Evolutionary conservation across 1,284 basidiomycete genomes (phyloP), one percentile per base, ranked within the genome.

Genomic region (Cystobasidiaceae sp.): DNA sequence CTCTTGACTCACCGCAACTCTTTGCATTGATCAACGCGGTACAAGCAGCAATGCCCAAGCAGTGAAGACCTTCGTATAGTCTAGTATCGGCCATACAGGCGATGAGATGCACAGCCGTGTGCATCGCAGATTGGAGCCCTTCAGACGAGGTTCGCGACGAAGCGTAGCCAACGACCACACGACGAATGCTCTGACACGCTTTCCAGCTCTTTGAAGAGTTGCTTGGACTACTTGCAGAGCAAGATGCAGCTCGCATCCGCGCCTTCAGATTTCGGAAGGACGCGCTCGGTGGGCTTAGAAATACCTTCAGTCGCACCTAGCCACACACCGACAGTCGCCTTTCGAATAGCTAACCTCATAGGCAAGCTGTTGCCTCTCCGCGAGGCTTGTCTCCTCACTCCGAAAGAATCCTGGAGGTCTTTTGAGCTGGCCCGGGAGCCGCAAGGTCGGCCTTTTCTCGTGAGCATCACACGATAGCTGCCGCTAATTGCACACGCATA

Each of bases 361-460:
- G 60, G 49, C 5, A 49, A 50, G 3, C 39, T 62, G 1, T 50
- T 62, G 25, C 60, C 60, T 9, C 17, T 51, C 13, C 54, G 60
- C 49, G 49, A 62, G 23, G 15, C 44, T 4, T 62, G 49, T 50
- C 33, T 7, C 34, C 39, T 19, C 25, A 30, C 25, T 23, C n/a
- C 30, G 11, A 4, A 8, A 2, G 25, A 52, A 27, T 3, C 19
- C 19, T 51, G 43, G 33, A 15, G 21, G 4, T 34, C 17, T 19
- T 17, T 66, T 15, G 17, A 21, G 27, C 54, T 50, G 44, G 39
- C 32, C 9, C 25, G 32, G 23, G 48, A 45, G 37, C 7, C 8
- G 7, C 46, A 54, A 37, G 65, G 65, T 0, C 2, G 65, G 19
- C 65, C 65, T n/a, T 67, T 44, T 27, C 44, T 60, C 45, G 65